Evolutionary conservation across 1,139 yeast species (phyloP).

Genomic region (Kodamaea ohmeri): DNA sequence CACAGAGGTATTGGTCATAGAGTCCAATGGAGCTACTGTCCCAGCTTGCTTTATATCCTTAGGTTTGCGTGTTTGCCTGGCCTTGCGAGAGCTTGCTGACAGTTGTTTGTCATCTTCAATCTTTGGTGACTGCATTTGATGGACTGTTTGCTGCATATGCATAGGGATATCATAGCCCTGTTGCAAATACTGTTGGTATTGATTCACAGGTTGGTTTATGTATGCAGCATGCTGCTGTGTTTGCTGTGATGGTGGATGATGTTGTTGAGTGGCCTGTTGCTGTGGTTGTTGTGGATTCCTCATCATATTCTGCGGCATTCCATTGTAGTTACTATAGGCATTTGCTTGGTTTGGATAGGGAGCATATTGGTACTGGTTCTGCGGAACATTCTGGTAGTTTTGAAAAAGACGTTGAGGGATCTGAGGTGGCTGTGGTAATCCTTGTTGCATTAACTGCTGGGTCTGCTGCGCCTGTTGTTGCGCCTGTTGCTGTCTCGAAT

Average conservation of each 20-base stretch:
- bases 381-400: conserved; percentile 15
- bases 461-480: conserved; percentile 9
- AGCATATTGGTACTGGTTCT: conserved; percentile 15
- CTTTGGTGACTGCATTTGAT: conserved; percentile 9
- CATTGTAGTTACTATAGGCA: conserved; percentile 5
- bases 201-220: conserved; percentile 13
- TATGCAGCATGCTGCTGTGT: conserved; percentile 12
- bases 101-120: conserved; percentile 6
- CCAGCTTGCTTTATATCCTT: conserved; percentile 9
- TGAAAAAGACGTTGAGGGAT: conserved; percentile 17
- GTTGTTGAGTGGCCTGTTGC: conserved; percentile 4
- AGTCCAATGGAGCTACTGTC: conserved; percentile 9
- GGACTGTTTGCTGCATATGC: conserved; percentile 10
- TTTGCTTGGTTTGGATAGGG: conserved; percentile 11
- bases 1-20: conserved; percentile 9
- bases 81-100: conserved; percentile 1
- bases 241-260: conserved; percentile 9
- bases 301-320: conserved; percentile 15
- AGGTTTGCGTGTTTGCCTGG: conserved; percentile 7
- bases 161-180: conserved; percentile 12
- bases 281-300: conserved; percentile 11
- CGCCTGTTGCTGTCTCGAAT: conserved; percentile 11
- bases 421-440: conserved; percentile 15
- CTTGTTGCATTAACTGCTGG: conserved; percentile 11
- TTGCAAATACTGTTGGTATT: conserved; percentile 15